phyloP scores from a whole-genome alignment of 2,329 filamentous ascomycete genomes.

The Plenodomus tracheiphilus region DNA sequence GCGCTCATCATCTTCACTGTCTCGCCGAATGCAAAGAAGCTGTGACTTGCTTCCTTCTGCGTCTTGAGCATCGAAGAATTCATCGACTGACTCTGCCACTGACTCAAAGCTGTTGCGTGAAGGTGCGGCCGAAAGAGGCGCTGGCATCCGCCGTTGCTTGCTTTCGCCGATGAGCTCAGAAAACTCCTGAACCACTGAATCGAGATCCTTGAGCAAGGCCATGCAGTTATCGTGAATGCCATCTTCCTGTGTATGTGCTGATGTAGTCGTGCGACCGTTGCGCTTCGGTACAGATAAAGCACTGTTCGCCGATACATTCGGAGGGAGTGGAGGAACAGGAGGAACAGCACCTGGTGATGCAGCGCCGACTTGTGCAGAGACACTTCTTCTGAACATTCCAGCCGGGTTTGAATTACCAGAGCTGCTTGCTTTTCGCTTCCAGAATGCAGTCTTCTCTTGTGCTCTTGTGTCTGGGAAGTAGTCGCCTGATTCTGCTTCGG shows the following conservation, averaged over 20 bases:
- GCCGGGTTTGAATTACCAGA: conserved; percentile 48
- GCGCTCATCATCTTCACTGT: conserved; percentile 58
- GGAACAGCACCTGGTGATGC: conserved; percentile 47
- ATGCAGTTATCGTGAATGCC: conserved; percentile 81
- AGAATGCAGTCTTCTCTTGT: conserved; percentile 74
- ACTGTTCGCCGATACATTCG: conserved; percentile 31
- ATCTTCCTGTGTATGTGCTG: conserved; percentile 57
- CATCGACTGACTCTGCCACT: conserved; percentile 66
- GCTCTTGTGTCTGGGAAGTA: conserved; percentile 55
- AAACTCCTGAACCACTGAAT: conserved; percentile 82
- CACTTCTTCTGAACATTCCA: conserved; percentile 52
- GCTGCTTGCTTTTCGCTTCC: conserved; percentile 81
- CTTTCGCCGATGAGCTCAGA: conserved; percentile 74
- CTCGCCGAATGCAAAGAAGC: conserved; percentile 73
- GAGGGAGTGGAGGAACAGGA: conserved; percentile 41
- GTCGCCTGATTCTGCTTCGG: conserved; percentile 54
- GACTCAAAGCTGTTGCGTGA: conserved; percentile 78
- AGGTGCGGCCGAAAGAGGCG: conserved; percentile 45
- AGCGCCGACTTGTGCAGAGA: conserved; percentile 58
- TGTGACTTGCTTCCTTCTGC: conserved; percentile 61
- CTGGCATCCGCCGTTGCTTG: conserved; percentile 70
- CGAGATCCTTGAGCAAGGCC: conserved; percentile 80
- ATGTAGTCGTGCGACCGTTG: conserved; percentile 21
- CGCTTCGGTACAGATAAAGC: conserved; percentile 43
- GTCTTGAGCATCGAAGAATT: conserved; percentile 88